Base-by-base conservation (phyloP, 1,139 yeast species). In the Yamadazyma sp. region DNA sequence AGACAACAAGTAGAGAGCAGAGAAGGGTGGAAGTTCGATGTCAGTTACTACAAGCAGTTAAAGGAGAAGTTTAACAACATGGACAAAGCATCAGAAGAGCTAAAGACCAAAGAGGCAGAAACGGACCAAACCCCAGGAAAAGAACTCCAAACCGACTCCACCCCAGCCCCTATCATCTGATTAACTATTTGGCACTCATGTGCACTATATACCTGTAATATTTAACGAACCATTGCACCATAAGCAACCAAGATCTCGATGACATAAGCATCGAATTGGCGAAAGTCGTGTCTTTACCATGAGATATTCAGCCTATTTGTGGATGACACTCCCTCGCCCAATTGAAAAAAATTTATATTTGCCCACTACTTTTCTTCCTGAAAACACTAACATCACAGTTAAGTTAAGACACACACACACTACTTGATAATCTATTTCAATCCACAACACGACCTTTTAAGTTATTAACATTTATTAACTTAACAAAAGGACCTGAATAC, bases 1-100 rank as follows among this genome's bases (percentile, higher is more conserved):
- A 49, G 47, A 14, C 49, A 48, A 8, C 41, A 38, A 16, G 38
- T 41, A 30, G 43, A 47, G 21, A 42, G 43, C 10, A 48, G 52
- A 26, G 45, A 44, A 7, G 70, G 70, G 3, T 68, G 74, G 73
- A 46, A 40, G 18, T 66, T 68, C 42, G 61, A 62, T 43, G 43
- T 48, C 35, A 52, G 57, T 21, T 51, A 56, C 33, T 67, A 57
- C 45, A 54, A 56, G 28, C 36, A 54, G 40, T 50, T 67, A 39
- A 59, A 58, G 42, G 42, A 52, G 30, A 64, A 61, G 47, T 56
- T 46, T 35, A 18, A 29, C 4, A 10, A 18, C 15, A 18, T 27
- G 29, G 29, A 27, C 20, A 15, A 14, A 15, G 6, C 29, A 3
- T 6, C 29, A 25, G 16, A 25, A 5, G 16, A 12, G n/a, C n/a